These are phyloP conservation scores for Penicillium atrosanguineum DNA, from an alignment of 495 filamentous ascomycete genomes.

Conservation along the genomic window DNA sequence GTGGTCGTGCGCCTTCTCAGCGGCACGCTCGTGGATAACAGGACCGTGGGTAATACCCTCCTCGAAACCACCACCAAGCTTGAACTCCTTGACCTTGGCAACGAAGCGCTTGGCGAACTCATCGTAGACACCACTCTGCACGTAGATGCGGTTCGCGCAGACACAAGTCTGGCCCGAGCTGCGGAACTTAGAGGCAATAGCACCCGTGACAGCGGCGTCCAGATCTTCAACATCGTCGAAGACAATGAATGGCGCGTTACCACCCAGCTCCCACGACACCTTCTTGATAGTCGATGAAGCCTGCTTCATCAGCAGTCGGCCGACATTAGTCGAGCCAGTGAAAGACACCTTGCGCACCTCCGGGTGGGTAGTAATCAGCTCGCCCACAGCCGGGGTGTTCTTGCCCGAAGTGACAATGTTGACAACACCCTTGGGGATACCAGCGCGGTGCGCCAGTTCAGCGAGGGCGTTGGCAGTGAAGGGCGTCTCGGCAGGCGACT, in stretches of 20 bases:
- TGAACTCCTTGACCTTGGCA: constrained; percentile 72
- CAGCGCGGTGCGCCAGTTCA: constrained; percentile 77
- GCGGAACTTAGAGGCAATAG: constrained; percentile 78
- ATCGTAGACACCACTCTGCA: constrained; percentile 77
- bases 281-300: constrained; percentile 79
- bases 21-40: constrained; percentile 72
- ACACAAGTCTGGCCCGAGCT: constrained; percentile 89
- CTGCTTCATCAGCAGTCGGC: constrained; percentile 85
- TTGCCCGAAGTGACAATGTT: constrained; percentile 73
- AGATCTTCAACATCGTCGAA: constrained; percentile 84
- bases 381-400: constrained; percentile 72
- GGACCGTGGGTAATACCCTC: constrained; percentile 75
- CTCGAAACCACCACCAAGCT: constrained; percentile 73
- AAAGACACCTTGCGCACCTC: constrained; percentile 83
- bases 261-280: constrained; percentile 81
- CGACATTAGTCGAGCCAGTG: constrained; percentile 84
- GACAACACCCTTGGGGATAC: constrained; percentile 80
- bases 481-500: constrained; percentile 83
- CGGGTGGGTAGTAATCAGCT: constrained; percentile 66
- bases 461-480: constrained; percentile 80
- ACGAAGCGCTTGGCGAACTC: constrained; percentile 68
- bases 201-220: constrained; percentile 71
- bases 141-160: constrained; percentile 82
- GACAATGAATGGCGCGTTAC: constrained; percentile 91
- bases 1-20: constrained; percentile 74